phyloP scores from a whole-genome alignment of 2,329 filamentous ascomycete species.

The Beauveria sp. region DNA sequence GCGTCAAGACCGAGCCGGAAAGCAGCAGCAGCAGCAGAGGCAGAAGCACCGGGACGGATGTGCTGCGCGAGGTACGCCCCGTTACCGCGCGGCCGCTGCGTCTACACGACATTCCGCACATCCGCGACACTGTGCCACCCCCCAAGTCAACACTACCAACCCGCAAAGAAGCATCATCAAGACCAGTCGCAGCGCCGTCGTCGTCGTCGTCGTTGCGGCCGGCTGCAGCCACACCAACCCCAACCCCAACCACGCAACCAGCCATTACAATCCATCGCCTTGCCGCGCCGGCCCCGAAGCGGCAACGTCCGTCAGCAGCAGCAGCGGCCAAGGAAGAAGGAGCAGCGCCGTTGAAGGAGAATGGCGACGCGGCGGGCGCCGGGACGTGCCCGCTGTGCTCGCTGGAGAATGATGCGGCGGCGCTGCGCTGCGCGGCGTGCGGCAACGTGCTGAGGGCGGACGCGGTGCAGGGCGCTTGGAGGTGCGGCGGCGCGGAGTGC shows the following conservation, averaged over 20 bases:
- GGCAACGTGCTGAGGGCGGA: constrained; percentile 57
- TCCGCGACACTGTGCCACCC: not conserved
- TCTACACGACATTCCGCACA: not conserved
- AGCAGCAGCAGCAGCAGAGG: not conserved
- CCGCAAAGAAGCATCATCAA: not conserved
- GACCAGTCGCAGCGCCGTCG: too few relatives aligned
- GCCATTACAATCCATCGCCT: not conserved
- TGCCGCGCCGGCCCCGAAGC: not conserved
- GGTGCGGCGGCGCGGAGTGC: constrained; percentile 51
- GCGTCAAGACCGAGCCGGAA: not conserved
- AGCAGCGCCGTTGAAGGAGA: not conserved
- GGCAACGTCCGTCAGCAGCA: not conserved
- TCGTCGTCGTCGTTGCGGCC: too few relatives aligned
- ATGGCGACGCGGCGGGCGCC: not conserved
- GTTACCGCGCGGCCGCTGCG: not conserved
- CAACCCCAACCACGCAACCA: not conserved
- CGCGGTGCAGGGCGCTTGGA: constrained; percentile 53
- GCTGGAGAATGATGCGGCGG: constrained; percentile 46
- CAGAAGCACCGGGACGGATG: not conserved
- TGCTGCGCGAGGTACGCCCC: not conserved
- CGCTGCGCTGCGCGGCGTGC: constrained; percentile 60
- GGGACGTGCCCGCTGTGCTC: constrained; percentile 57
- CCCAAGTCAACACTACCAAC: not conserved
- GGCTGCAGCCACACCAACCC: not conserved
- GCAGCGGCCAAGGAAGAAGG: not conserved